phyloP scores from a whole-genome alignment of 805 yeast genomes.

The Ogataea parapolymorpha region DNA sequence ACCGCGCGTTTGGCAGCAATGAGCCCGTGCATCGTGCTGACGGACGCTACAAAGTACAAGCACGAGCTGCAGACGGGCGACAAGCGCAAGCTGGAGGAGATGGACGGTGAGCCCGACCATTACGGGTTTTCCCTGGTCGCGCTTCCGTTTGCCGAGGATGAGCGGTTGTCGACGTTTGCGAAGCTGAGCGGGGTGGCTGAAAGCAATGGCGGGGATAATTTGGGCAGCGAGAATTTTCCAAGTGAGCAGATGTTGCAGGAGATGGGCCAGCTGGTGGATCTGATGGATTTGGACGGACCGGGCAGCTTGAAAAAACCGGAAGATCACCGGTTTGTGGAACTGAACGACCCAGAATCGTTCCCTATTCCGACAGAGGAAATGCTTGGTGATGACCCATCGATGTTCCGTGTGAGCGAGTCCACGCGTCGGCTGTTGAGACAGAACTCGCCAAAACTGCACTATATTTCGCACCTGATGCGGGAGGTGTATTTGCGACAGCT shows the following conservation, averaged over 20 bases:
- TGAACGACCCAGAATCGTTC: conserved; percentile 19
- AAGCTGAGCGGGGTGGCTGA: conserved; percentile 35
- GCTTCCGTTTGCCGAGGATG: conserved; percentile 76
- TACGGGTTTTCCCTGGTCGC: conserved; percentile 49
- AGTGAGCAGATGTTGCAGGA: conserved; percentile 35
- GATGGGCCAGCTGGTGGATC: conserved; percentile 44
- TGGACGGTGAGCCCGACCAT: conserved; percentile 16
- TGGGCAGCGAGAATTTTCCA: conserved; percentile 27
- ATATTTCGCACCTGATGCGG: conserved; percentile 5
- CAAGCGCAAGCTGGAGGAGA: conserved; percentile 25
- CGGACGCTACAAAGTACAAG: conserved; percentile 17
- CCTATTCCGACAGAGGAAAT: conserved; percentile 10
- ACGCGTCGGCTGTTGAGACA: conserved; percentile 18
- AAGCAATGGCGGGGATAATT: conserved; percentile 21
- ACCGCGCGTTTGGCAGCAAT: conserved; percentile 53
- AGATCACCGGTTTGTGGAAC: conserved; percentile 20
- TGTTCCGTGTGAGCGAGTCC: conserved; percentile 6
- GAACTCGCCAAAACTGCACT: conserved; percentile 24
- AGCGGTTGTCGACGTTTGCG: conserved; percentile 52
- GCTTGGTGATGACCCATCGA: conserved; percentile 1
- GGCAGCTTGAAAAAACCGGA: conserved; percentile 21
- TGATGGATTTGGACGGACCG: conserved; percentile 39
- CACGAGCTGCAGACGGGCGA: conserved; percentile 10
- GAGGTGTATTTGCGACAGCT: conserved; percentile 3
- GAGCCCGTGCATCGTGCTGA: conserved; percentile 42